Evolutionary conservation across 176 grass and related monocot species (phyloP).

Genomic region (Cenchrus americanus): DNA sequence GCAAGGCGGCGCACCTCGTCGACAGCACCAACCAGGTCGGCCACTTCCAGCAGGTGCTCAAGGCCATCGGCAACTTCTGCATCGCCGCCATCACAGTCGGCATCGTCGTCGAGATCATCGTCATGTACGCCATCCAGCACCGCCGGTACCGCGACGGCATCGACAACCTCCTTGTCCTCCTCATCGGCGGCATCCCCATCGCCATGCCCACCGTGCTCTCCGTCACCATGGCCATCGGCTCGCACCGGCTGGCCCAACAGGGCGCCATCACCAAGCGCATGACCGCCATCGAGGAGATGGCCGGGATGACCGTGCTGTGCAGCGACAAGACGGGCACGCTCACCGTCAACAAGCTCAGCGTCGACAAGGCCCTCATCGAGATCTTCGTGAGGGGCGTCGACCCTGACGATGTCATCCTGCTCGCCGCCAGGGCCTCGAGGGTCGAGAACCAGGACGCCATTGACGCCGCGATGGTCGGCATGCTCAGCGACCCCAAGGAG

Average conservation of each 20-base stretch:
- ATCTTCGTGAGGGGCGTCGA: slow-evolving; percentile 54
- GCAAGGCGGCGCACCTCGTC: slow-evolving; percentile 93
- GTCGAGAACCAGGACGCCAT: slow-evolving; percentile 99
- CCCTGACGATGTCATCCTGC: slow-evolving; percentile 47
- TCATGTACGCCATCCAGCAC: slow-evolving; percentile 90
- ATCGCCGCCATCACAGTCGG: slow-evolving; percentile 75
- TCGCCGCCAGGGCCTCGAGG: slow-evolving; percentile 78
- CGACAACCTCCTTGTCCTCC: slow-evolving; percentile 90
- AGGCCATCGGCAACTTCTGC: slow-evolving; percentile 95
- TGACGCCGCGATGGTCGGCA: slow-evolving; percentile 85
- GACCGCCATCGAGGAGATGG: slow-evolving; percentile 99
- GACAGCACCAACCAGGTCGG: slow-evolving; percentile 93
- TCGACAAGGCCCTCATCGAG: slow-evolving; percentile 78
- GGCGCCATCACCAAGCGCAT: slow-evolving; percentile 98
- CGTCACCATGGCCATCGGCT: slow-evolving; percentile 95
- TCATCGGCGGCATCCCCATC: slow-evolving; percentile 96
- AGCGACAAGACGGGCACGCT: slow-evolving; percentile 98
- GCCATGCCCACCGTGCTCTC: slow-evolving; percentile 97
- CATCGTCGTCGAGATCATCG: slow-evolving; percentile 63
- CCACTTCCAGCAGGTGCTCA: slow-evolving; percentile 93
- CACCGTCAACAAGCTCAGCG: slow-evolving; percentile 83
- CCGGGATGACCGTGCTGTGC: slow-evolving; percentile 86
- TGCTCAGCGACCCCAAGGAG: slow-evolving; percentile 83
- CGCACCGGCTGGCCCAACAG: slow-evolving; percentile 65
- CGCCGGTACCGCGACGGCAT: slow-evolving; percentile 86